Evolutionary conservation across 2,329 filamentous ascomycete genomes (phyloP), one percentile per base, ranked within the genome.

Genomic region (Pleomassaria siparia): DNA sequence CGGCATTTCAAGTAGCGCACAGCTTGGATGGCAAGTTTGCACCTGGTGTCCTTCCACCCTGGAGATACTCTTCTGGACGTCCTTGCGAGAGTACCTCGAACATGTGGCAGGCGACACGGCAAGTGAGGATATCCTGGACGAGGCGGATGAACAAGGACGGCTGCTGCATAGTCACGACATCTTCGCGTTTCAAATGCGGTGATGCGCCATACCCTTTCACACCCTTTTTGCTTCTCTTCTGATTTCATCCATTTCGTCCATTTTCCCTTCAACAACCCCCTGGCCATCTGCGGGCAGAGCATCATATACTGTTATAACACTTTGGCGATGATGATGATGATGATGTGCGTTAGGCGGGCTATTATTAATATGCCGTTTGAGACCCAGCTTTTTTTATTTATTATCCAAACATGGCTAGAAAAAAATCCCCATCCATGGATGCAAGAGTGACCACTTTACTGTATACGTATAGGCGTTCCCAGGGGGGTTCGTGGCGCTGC

Each of bases 51-150:
- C 53, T 12, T 5, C 10, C 6, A 47, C 35, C 3, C 22, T 56
- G 15, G 44, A 53, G 8, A 21, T 54, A 18, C 20, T 13, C 4
- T 33, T n/a, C 2, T 51, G 43, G 21, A 22, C 43, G 12, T 46
- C 44, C 2, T 58, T 40, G 11, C 25, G 46, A 30, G 55, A 58
- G 42, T 58, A 54, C 41, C 33, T 56, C 4, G 55, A 58, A 33
- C n/a, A 47, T 13, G 7, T 58, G n/a, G 46, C 50, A 2, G 46
- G 46, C 11, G 48, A 58, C 22, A 51, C 55, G 16, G 46, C 50
- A 6, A 54, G 52, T 20, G 46, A 51, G 33, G 53, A 58, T 32
- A 48, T 50, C 9, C 15, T 49, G 13, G 54, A 55, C 36, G 54
- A 57, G 43, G 50, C 50, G 36, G 55, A 56, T 36, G 43, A 29